Base-by-base conservation (phyloP, 2,329 filamentous ascomycete genomes). In the Bipolaris bicolor region DNA sequence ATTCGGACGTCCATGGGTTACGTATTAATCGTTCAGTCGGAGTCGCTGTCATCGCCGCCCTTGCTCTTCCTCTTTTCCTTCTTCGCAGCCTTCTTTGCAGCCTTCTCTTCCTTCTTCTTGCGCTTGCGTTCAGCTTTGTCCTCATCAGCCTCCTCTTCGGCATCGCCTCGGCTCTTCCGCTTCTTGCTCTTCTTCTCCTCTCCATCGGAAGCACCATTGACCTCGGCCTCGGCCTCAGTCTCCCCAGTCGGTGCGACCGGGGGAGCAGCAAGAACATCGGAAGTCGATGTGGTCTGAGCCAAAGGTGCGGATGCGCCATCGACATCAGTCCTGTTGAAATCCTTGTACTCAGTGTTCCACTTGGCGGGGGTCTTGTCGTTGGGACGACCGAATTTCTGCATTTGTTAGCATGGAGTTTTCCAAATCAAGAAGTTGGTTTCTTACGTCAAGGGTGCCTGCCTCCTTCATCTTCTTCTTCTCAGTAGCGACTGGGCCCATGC, bases 401-500 rank as follows among this genome's bases (percentile, higher is more conserved):
- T 11, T 40, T 34, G 47, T 83, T 74, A 83, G 76, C 54, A 55
- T 37, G 37, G 18, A 11, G 26, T 10, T 31, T 15, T 16, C 10
- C 36, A 40, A 13, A 11, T 1, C 7, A 20, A 16, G n/a, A 22
- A 39, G 5, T n/a, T 10, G 7, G 7, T 31, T 10, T 77, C 84
- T 76, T 75, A 86, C 84, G 84, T 99, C 95, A 59, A 99, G 89
- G 82, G 97, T 97, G 79, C 95, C 95, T 68, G 92, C 90, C 51
- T 93, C 91, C 88, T 98, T 98, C 84, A 99, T 88, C 87, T 98
- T 97, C 90, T 99, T 99, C 88, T 99, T 99, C 85, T 98, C 92
- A 47, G 90, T 81, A 48, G 95, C 95, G 59, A 94, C 89, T 51
- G 95, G 94, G 61, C 95, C 95, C 75, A 98, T 87, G 66, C 95